A percentile compares a stretch with the other conserved stretches of the same genome.
Evolutionary conservation across 805 yeast species (phyloP).

Genomic region (Candida arabinofermentans): DNA sequence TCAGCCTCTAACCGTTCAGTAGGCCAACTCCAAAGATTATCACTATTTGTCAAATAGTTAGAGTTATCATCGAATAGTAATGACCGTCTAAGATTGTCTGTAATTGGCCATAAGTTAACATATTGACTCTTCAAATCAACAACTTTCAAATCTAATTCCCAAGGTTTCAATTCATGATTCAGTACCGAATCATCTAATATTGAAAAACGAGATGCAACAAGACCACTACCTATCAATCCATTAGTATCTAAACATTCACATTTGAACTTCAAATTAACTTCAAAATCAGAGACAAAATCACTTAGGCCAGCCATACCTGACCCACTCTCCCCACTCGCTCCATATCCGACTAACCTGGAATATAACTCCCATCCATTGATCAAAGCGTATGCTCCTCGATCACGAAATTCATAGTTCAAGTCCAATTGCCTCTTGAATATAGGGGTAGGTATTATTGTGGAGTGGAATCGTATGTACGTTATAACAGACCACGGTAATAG

Average conservation of each 20-base stretch:
- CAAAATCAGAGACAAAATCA: slow-evolving; percentile 17
- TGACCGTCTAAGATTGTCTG: slow-evolving; percentile 19
- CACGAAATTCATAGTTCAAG: slow-evolving; percentile 20
- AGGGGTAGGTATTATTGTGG: slow-evolving; percentile 26
- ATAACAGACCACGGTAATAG: slow-evolving; percentile 32
- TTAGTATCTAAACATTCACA: slow-evolving; percentile 8
- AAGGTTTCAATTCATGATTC: slow-evolving; percentile 19
- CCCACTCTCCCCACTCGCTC: slow-evolving; percentile 7
- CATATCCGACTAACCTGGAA: slow-evolving; percentile 12
- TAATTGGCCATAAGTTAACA: slow-evolving; percentile 25
- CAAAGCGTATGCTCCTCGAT: slow-evolving; percentile 21
- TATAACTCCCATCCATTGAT: slow-evolving; percentile 8
- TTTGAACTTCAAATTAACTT: slow-evolving; percentile 16
- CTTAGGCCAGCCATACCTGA: neutral
- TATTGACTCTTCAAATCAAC: slow-evolving; percentile 15
- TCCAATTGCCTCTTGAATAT: slow-evolving; percentile 10
- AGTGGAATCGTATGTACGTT: slow-evolving; percentile 29
- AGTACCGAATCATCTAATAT: slow-evolving; percentile 19
- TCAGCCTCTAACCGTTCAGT: no score
- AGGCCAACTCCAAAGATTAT: slow-evolving; percentile 19
- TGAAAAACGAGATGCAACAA: slow-evolving; percentile 18
- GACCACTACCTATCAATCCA: slow-evolving; percentile 1
- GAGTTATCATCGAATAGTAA: slow-evolving; percentile 10
- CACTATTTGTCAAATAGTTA: slow-evolving; percentile 8
- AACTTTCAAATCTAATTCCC: slow-evolving; percentile 17